Evolutionary conservation across 306 rosid species (phyloP), one percentile per base, ranked within the genome.

Genomic region (Trifolium fragiferum): DNA sequence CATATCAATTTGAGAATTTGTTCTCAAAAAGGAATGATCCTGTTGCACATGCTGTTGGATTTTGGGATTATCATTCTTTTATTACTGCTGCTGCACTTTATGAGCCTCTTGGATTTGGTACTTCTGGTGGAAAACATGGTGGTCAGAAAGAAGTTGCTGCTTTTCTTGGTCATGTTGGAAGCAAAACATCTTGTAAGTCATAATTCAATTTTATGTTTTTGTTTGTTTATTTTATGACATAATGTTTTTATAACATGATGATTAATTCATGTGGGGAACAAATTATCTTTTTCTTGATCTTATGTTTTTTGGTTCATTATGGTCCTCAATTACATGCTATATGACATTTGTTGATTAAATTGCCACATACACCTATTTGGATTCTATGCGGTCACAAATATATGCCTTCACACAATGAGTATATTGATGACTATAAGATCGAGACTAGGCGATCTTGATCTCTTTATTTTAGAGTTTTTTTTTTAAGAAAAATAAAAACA

Each of bases 81-180:
- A 89, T 94, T 54, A 74, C 77, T 2, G 99, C 99, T 12, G 86
- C 97, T 4, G 84, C 93, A 0, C 50, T 27, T 14, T 94, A 78
- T 75, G 86, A 94, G 87, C 99, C 96, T 30, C 86, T 76, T 3
- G 99, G 99, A 2, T 94, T 94, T 66, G 91, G 99, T 8, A 94
- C 97, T 73, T 90, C 96, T 15, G 96, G 96, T 1, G 87, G 86
- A 15, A 92, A 90, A 76, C 60, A 8, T n/a, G 81, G 65, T 87
- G 90, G 90, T 68, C 84, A 83, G 90, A 91, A 79, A 78, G 99
- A 94, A 82, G 23, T 94, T 53, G 93, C 97, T 0, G 99, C 99
- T 27, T 94, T 94, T 43, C 87, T 94, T 10, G 99, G 88, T 44
- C 99, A 92, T 58, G 97, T 94, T 13, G 99, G 96, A 32, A 82